Evolutionary conservation across 2,329 filamentous ascomycete genomes (phyloP).

Genomic region (Neonectria sp.): DNA sequence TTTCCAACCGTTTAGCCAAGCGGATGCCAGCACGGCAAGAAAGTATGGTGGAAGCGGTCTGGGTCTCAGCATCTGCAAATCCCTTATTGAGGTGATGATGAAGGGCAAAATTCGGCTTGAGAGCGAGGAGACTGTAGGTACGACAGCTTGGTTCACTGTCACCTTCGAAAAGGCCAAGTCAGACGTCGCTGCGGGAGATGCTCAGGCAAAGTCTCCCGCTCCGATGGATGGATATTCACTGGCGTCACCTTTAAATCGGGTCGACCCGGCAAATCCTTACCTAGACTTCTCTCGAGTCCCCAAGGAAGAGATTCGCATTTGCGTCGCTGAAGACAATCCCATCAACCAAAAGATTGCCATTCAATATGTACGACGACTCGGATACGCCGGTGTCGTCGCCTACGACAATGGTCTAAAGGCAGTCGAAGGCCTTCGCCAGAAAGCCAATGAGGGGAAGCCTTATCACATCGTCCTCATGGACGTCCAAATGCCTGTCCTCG

Average conservation of each 20-base stretch:
- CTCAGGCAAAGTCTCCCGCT: slow-evolving; percentile 56
- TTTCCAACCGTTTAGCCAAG: slow-evolving; percentile 94
- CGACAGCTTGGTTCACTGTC: slow-evolving; percentile 83
- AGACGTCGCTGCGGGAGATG: slow-evolving; percentile 71
- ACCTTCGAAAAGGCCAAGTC: slow-evolving; percentile 86
- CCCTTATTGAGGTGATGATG: slow-evolving; percentile 93
- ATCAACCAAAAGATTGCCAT: slow-evolving; percentile 97
- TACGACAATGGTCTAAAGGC: slow-evolving; percentile 93
- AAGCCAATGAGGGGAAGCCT: slow-evolving; percentile 78
- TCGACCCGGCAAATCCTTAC: slow-evolving; percentile 60
- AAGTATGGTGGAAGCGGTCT: slow-evolving; percentile 95
- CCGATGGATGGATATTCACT: slow-evolving; percentile 54
- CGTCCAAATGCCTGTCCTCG: slow-evolving; percentile 94
- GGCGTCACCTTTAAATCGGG: slow-evolving; percentile 54
- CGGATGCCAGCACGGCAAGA: slow-evolving; percentile 89
- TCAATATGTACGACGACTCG: slow-evolving; percentile 88
- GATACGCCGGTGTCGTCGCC: slow-evolving; percentile 85
- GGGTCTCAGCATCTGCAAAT: slow-evolving; percentile 94
- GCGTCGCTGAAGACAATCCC: slow-evolving; percentile 94
- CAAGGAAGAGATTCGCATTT: slow-evolving; percentile 85
- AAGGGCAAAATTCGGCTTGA: slow-evolving; percentile 87
- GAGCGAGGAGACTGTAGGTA: slow-evolving; percentile 80
- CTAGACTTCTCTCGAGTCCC: slow-evolving; percentile 81
- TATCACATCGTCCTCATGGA: slow-evolving; percentile 97
- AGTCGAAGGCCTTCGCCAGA: slow-evolving; percentile 85